These are phyloP conservation scores for Trametes villosa DNA, from an alignment of 768 basidiomycete genomes.

Conservation along the genomic window DNA sequence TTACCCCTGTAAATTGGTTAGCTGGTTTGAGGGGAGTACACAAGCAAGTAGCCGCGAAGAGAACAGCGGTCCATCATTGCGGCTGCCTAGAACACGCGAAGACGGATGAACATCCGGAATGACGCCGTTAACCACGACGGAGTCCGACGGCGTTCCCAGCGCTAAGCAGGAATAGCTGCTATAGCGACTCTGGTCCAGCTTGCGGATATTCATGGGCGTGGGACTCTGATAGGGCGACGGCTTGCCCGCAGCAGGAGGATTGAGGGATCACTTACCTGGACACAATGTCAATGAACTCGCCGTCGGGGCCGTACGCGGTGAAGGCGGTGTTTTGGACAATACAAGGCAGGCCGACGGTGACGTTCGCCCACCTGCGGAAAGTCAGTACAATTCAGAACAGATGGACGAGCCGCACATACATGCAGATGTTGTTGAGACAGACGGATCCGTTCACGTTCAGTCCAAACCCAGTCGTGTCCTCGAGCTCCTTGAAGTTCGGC, in stretches of 20 bases:
- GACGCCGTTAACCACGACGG: too few relatives aligned
- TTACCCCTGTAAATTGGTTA: conserved; percentile 55
- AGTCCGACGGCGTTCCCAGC: background rate
- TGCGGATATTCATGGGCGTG: background rate
- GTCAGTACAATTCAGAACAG: background rate
- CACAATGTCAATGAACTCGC: conserved; percentile 76
- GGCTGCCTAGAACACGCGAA: too few relatives aligned
- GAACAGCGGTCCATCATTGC: background rate
- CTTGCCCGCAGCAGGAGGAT: background rate
- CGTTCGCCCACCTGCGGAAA: conserved; percentile 72
- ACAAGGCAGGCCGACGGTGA: conserved; percentile 65
- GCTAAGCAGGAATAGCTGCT: background rate
- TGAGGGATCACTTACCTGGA: conserved; percentile 59
- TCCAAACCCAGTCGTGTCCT: conserved; percentile 66
- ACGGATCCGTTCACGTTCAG: conserved; percentile 82
- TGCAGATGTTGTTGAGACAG: conserved; percentile 83
- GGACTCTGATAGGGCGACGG: background rate
- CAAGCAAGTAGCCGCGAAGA: too few relatives aligned
- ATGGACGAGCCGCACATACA: conserved; percentile 54
- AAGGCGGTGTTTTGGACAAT: conserved; percentile 80
- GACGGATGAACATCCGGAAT: too few relatives aligned
- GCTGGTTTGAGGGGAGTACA: background rate
- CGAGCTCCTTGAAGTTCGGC: conserved; percentile 63
- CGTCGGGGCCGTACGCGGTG: conserved; percentile 60
- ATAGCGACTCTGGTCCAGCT: background rate